These are phyloP conservation scores for Schizonepeta tenuifolia DNA, from an alignment of 257 asterid genomes.

Conservation along the genomic window DNA sequence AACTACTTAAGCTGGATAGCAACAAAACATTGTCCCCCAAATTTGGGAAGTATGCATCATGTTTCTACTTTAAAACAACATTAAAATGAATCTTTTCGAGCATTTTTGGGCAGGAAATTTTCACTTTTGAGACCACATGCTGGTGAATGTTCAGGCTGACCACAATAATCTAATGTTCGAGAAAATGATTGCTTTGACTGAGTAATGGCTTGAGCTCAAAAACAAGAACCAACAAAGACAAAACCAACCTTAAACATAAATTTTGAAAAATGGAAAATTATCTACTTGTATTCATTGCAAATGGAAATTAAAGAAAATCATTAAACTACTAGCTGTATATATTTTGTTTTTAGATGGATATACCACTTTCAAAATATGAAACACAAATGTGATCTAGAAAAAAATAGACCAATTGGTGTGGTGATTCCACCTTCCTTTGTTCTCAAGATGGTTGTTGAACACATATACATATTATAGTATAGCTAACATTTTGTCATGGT, in stretches of 20 bases:
- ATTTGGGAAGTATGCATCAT: slow-evolving; percentile 44
- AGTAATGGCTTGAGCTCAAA: slow-evolving; percentile 33
- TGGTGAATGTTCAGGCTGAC: slow-evolving; percentile 33
- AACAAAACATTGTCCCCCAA: slow-evolving; percentile 45
- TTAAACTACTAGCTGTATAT: background rate
- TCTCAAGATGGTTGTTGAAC: background rate
- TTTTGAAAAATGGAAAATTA: background rate
- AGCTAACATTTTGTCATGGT: slow-evolving; percentile 28
- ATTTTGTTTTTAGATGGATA: background rate
- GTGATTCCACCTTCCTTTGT: slow-evolving; percentile 15
- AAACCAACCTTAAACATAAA: slow-evolving; percentile 10
- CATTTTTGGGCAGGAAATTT: slow-evolving; percentile 40
- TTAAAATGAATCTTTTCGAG: slow-evolving; percentile 37
- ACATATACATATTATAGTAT: background rate
- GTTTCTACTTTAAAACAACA: slow-evolving; percentile 35
- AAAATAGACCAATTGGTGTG: slow-evolving; percentile 25
- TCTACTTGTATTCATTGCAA: background rate
- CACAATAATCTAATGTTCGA: slow-evolving; percentile 21
- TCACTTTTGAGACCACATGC: slow-evolving; percentile 48
- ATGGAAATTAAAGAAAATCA: background rate
- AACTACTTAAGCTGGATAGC: slow-evolving; percentile 30
- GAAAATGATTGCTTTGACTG: slow-evolving; percentile 42
- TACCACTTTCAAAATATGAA: background rate
- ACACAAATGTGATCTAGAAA: background rate
- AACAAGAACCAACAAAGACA: slow-evolving; percentile 27